Evolutionary conservation across 208 protist species (phyloP).

Genomic region (Naegleria lovaniensis): DNA sequence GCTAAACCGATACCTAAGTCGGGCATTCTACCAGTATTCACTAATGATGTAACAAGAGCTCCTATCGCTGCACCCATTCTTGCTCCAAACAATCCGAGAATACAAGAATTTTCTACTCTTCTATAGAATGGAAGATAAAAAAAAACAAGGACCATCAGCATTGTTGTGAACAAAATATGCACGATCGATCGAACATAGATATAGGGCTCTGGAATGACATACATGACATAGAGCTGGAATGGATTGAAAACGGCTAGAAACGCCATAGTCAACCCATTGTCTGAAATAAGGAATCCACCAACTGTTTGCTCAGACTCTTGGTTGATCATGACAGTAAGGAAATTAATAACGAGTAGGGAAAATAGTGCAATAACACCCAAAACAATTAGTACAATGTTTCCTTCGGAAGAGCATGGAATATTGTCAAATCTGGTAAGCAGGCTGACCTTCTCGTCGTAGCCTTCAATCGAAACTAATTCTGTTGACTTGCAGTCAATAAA

Average conservation of each 20-base stretch:
- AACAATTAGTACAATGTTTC: background rate
- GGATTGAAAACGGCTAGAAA: background rate
- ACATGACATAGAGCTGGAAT: background rate
- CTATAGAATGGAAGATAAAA: background rate
- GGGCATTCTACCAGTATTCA: background rate
- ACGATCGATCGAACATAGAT: background rate
- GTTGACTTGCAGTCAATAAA: background rate
- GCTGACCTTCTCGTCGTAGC: background rate
- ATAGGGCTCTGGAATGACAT: background rate
- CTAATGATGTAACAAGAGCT: background rate
- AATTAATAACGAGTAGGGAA: background rate
- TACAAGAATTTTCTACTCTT: background rate
- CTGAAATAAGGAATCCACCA: background rate
- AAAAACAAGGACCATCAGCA: background rate
- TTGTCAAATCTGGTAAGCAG: background rate
- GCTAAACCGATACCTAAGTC: background rate
- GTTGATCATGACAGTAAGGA: background rate
- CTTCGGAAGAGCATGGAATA: background rate
- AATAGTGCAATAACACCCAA: background rate
- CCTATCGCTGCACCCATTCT: background rate
- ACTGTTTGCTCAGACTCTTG: background rate
- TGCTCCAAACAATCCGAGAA: background rate
- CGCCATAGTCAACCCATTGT: background rate
- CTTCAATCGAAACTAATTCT: background rate
- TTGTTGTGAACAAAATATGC: background rate